Evolutionary conservation across 2,329 filamentous ascomycete genomes (phyloP).

Genomic region (Fusarium bulbicola): DNA sequence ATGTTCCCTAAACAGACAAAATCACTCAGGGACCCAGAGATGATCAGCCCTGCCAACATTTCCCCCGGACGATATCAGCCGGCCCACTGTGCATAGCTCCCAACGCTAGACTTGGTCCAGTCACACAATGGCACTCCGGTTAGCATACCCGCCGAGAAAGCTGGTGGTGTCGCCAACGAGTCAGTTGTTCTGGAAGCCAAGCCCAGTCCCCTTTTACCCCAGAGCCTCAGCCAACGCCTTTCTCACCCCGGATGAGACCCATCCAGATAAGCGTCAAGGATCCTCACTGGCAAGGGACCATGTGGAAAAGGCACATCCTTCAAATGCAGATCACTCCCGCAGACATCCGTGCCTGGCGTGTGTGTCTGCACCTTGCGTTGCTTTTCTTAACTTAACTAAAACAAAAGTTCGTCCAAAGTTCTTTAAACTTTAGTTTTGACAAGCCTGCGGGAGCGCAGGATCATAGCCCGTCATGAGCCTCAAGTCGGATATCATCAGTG

Average conservation of each 20-base stretch:
- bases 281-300: neutral
- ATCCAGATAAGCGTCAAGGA: neutral
- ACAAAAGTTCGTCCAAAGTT: neutral
- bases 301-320: constrained; percentile 1
- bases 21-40: neutral
- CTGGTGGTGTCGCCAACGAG: neutral
- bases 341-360: neutral
- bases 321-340: constrained; percentile 34
- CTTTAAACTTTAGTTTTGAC: neutral
- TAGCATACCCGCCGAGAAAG: neutral
- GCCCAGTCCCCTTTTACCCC: constrained; percentile 6
- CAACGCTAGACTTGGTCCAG: neutral
- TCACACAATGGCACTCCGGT: neutral
- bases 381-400: neutral
- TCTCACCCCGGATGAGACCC: constrained; percentile 6
- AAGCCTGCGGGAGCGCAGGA: neutral
- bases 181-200: constrained; percentile 20
- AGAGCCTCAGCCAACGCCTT: neutral
- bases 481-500: constrained; percentile 27
- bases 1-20: neutral
- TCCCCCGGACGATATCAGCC: neutral
- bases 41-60: neutral
- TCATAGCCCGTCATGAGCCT: constrained; percentile 25
- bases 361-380: neutral
- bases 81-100: neutral